These are phyloP conservation scores for Melaleuca quinquenervia DNA, from an alignment of 345 rosid genomes.

Conservation along the genomic window DNA sequence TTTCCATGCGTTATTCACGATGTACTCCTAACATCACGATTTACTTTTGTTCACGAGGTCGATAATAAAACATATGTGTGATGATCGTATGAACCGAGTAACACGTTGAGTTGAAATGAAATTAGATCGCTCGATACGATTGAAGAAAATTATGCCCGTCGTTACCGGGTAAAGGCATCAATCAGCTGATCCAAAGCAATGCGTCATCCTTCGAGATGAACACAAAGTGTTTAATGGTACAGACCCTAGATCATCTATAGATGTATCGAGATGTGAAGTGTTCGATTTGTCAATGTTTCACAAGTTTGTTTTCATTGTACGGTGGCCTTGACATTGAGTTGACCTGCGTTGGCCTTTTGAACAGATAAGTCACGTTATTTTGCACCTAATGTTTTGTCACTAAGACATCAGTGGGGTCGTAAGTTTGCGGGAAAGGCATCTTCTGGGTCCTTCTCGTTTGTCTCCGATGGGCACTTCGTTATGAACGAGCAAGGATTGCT, in stretches of 20 bases:
- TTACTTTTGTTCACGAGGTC: background rate
- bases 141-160: background rate
- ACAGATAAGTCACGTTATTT: background rate
- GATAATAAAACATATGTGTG: background rate
- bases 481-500: background rate
- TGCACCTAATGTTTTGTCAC: too few species aligned
- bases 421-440: background rate
- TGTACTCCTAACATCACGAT: background rate
- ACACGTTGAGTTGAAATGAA: background rate
- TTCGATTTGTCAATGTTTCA: background rate
- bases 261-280: background rate
- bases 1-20: background rate
- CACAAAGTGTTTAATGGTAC: background rate
- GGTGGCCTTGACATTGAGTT: background rate
- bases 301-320: background rate
- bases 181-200: background rate
- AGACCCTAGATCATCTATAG: background rate
- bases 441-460: background rate
- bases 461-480: background rate
- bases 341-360: background rate
- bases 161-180: background rate
- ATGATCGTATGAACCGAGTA: background rate
- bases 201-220: background rate
- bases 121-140: background rate
- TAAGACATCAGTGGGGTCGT: background rate